Evolutionary conservation across 768 basidiomycete genomes (phyloP), one percentile per base, ranked within the genome.

Genomic region (Sarcomyxa edulis): DNA sequence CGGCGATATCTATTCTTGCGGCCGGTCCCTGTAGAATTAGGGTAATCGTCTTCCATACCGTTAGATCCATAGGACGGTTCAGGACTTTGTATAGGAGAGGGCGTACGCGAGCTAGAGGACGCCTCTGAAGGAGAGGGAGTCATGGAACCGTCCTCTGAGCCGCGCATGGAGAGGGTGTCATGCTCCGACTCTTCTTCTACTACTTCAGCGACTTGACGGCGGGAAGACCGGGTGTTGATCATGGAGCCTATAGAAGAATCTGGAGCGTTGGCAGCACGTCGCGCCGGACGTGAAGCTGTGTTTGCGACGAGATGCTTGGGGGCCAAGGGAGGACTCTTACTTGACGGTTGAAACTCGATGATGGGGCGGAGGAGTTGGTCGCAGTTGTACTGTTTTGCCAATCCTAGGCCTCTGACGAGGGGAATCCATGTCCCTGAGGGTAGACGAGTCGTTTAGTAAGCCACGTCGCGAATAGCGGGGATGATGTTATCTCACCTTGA

Each of bases 351-450:
- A 53, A 94, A 97, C 58, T 98, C 93, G 45, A 98, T 88, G 45
- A 99, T 91, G 20, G 96, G 92, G 24, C 88, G 83, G 14, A 99
- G 71, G 12, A 87, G 70, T 15, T 67, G 55, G 51, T 96, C 92
- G 52, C 94, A 93, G 47, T 91, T 88, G 62, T 97, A 98, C 58
- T 97, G 93, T 52, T 78, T 88, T 18, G 92, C 86, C 20, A 99
- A 71, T 19, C 65, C 66, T 33, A 98, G 63, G 2, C 95, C 94
- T 40, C 93, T 75, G 35, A 95, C 91, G 42, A 95, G 79, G 15
- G 96, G 96, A 46, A 99, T 93, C 96, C 96, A 99, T 16, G 96
- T 99, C 10, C 96, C 96, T 98, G 51, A 22, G 32, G 19, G 27
- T 40, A 11, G 22, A 33, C 45, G 24, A 39, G 41, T 48, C 45